A percentile compares a stretch with the other conserved stretches of the same genome.
Evolutionary conservation across 2,329 filamentous ascomycete species (phyloP).

Genomic region (Pseudonectria buxi): DNA sequence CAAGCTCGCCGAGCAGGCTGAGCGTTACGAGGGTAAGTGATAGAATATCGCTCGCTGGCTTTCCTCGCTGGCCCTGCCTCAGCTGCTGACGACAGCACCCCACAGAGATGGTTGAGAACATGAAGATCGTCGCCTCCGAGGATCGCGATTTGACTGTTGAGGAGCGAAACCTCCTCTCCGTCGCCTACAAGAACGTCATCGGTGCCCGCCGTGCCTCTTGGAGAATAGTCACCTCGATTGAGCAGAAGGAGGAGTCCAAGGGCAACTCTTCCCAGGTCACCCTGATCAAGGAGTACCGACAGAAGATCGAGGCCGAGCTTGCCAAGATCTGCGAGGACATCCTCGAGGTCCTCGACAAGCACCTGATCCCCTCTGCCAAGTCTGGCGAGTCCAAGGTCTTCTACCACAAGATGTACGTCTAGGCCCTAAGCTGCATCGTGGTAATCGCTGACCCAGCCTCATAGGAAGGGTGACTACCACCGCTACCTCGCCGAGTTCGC

Average conservation of each 20-base stretch:
- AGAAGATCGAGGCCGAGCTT: slow-evolving; percentile 96
- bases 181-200: slow-evolving; percentile 99
- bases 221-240: slow-evolving; percentile 99
- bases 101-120: slow-evolving; percentile 99
- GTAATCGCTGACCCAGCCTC: neutral
- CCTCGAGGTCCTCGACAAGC: slow-evolving; percentile 86
- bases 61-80: slow-evolving; percentile 2
- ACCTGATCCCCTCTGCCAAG: slow-evolving; percentile 90
- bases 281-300: slow-evolving; percentile 93
- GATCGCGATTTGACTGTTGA: slow-evolving; percentile 80
- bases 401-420: slow-evolving; percentile 97
- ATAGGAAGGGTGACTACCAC: slow-evolving; percentile 95
- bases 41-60: slow-evolving; percentile 3
- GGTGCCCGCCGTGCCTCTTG: slow-evolving; percentile 96
- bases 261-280: slow-evolving; percentile 89
- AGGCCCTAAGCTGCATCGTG: slow-evolving; percentile 5
- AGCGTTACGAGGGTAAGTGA: slow-evolving; percentile 94
- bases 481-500: slow-evolving; percentile 96
- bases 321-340: slow-evolving; percentile 98
- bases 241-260: slow-evolving; percentile 99
- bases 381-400: slow-evolving; percentile 99
- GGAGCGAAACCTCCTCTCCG: slow-evolving; percentile 96
- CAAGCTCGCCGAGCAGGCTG: slow-evolving; percentile 99
- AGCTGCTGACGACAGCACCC: slow-evolving; percentile 58
- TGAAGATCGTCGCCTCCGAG: slow-evolving; percentile 98